These are phyloP conservation scores for Eutrema salsugineum DNA, from an alignment of 441 rosid genomes.

Conservation along the genomic window DNA sequence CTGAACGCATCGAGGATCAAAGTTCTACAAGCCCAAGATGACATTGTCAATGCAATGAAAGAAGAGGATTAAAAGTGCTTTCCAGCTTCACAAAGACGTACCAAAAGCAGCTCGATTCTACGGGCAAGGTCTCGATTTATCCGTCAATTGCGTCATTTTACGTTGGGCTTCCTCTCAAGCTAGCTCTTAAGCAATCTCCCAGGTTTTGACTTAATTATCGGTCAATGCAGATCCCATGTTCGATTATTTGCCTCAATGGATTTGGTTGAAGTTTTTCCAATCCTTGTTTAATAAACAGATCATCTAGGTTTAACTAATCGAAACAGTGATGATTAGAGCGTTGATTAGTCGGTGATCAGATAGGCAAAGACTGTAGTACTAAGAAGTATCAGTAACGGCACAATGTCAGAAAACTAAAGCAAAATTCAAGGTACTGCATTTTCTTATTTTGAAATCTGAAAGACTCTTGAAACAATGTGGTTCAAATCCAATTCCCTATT, in stretches of 20 bases:
- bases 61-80: too few relatives aligned
- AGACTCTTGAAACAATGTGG: conserved; percentile 17
- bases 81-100: conserved; percentile 92
- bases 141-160: conserved; percentile 69
- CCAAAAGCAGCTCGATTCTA: conserved; percentile 87
- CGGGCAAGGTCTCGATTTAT: conserved; percentile 72
- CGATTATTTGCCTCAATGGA: conserved; percentile 24
- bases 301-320: background rate
- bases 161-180: conserved; percentile 83
- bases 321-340: background rate
- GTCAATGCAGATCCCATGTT: background rate
- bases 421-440: conserved; percentile 1
- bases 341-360: too few relatives aligned
- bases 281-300: background rate
- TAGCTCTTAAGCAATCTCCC: conserved; percentile 71
- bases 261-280: background rate
- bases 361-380: background rate
- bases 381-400: background rate
- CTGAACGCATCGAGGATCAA: conserved; percentile 93
- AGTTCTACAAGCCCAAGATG: conserved; percentile 93
- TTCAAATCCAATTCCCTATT: background rate
- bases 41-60: conserved; percentile 82
- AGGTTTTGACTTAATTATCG: conserved; percentile 23
- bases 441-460: conserved; percentile 25
- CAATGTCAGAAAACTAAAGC: background rate